Conservation (phyloP, 495 filamentous ascomycete species). For the Polyplosphaeria fusca region DNA sequence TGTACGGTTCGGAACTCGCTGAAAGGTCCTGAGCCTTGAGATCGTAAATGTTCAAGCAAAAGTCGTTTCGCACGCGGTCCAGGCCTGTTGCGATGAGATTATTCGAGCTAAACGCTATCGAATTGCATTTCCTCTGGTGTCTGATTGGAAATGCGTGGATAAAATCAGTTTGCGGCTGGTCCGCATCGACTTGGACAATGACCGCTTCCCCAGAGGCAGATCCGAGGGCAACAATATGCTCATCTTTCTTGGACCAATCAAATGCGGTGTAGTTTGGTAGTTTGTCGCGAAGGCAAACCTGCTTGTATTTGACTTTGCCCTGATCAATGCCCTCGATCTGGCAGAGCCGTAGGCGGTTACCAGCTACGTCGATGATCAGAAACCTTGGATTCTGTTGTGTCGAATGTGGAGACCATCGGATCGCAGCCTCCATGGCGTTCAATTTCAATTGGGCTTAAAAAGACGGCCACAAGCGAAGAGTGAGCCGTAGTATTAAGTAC, state of each 20-base stretch:
- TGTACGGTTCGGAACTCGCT: conserved; percentile 56
- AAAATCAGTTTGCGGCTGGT: conserved; percentile 56
- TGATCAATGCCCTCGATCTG: conserved; percentile 61
- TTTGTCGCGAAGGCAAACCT: conserved; percentile 68
- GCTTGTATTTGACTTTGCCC: conserved; percentile 59
- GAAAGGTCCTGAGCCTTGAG: conserved; percentile 57
- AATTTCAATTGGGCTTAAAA: too few relatives aligned
- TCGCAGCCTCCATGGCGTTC: conserved; percentile 69
- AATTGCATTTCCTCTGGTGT: conserved; percentile 83
- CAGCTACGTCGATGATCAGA: conserved; percentile 77
- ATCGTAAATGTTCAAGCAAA: conserved; percentile 92
- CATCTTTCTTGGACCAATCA: conserved; percentile 84
- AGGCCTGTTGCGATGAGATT: conserved; percentile 81
- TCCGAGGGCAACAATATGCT: conserved; percentile 78
- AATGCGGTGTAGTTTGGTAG: conserved; percentile 86
- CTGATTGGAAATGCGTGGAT: conserved; percentile 68
- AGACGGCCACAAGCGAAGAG: too few relatives aligned
- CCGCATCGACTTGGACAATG: conserved; percentile 69
- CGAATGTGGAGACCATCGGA: conserved; percentile 88
- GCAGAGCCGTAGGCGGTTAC: conserved; percentile 76
- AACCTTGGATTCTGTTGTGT: conserved; percentile 62
- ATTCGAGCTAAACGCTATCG: conserved; percentile 78
- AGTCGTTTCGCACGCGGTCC: conserved; percentile 88
- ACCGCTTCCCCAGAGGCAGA: conserved; percentile 80
- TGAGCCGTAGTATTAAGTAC: too few relatives aligned